A percentile compares a stretch with the other conserved stretches of the same genome.
These are phyloP conservation scores for Ogataea pini DNA, from an alignment of 805 yeast genomes.

Conservation along the genomic window DNA sequence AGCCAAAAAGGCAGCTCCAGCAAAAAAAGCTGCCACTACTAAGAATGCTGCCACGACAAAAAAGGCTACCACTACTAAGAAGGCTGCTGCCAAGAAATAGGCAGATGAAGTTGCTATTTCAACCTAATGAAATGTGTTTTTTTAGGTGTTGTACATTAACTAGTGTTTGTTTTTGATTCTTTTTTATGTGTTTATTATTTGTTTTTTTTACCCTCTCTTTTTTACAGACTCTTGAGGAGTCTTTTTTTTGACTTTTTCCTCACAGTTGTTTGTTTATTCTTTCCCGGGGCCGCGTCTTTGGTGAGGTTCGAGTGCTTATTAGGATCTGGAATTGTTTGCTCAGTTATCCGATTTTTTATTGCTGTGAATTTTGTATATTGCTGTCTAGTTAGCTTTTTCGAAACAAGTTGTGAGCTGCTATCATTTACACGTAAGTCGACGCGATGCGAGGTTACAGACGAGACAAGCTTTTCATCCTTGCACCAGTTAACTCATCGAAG, in stretches of 20 bases:
- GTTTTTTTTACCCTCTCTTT: background rate
- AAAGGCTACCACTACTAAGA: slow-evolving; percentile 18
- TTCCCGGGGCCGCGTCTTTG: slow-evolving; percentile 1
- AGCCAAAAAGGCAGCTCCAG: slow-evolving; percentile 5
- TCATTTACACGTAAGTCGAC: background rate
- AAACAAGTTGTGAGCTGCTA: background rate
- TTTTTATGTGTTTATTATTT: slow-evolving; percentile 3
- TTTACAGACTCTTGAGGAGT: background rate
- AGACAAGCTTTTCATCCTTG: background rate
- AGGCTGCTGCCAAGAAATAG: slow-evolving; percentile 12
- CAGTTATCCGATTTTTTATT: background rate
- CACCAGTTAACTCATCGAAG: too few relatives aligned
- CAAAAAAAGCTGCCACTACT: slow-evolving; percentile 30
- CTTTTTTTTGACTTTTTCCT: background rate
- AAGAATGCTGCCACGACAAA: slow-evolving; percentile 32
- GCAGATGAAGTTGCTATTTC: background rate
- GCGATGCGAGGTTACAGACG: background rate
- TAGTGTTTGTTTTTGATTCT: slow-evolving; percentile 6
- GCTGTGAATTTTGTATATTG: background rate
- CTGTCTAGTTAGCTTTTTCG: background rate
- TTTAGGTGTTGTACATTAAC: slow-evolving; percentile 14
- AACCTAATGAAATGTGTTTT: slow-evolving; percentile 2
- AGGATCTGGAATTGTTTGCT: background rate
- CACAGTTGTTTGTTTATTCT: slow-evolving; percentile 1
- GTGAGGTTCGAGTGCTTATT: background rate